Evolutionary conservation across 441 rosid genomes (phyloP), one percentile per base, ranked within the genome.

Genomic region (Erodium moschatum): DNA sequence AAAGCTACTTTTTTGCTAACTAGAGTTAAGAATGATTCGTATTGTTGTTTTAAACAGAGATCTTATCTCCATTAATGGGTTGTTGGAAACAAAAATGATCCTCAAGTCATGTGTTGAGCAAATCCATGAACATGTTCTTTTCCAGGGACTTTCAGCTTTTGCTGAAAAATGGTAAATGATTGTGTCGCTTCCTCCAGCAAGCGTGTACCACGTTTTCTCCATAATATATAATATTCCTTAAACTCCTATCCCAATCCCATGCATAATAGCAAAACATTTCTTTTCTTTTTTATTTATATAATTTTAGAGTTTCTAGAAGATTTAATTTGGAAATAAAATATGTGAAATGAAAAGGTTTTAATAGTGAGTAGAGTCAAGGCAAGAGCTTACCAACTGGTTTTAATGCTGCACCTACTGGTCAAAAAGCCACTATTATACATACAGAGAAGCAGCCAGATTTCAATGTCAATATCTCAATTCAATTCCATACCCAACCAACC

Each of bases 51-150:
- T 46, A 11, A 11, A 0, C 56, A 3, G 52, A 11, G 56, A 48
- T n/a, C 56, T 48, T 48, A 13, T 5, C 5, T 13, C 18, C 18
- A n/a, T 48, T 11, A 29, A 29, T 40, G 56, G 56, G 56, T 48
- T 48, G 18, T 48, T 48, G 18, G n/a, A 48, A 48, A 48, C 56
- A 48, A 13, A 48, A 48, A 48, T 19, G 56, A 48, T 48, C 56
- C 56, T n/a, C 5, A 48, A 48, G 56, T 48, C 56, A 48, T 48
- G 56, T 48, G 56, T n/a, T 48, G 56, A 48, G 56, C 56, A 48
- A 48, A 48, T n/a, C 56, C 3, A 48, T 13, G 56, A 48, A 48
- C 56, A n/a, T 48, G 56, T 48, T 48, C 18, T 40, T 48, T 48
- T n/a, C 56, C 18, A 13, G 18, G 6, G 6, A 48, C 18, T 48